These are phyloP conservation scores for Macroventuria anomochaeta DNA, from an alignment of 2,329 filamentous ascomycete species.

Conservation along the genomic window DNA sequence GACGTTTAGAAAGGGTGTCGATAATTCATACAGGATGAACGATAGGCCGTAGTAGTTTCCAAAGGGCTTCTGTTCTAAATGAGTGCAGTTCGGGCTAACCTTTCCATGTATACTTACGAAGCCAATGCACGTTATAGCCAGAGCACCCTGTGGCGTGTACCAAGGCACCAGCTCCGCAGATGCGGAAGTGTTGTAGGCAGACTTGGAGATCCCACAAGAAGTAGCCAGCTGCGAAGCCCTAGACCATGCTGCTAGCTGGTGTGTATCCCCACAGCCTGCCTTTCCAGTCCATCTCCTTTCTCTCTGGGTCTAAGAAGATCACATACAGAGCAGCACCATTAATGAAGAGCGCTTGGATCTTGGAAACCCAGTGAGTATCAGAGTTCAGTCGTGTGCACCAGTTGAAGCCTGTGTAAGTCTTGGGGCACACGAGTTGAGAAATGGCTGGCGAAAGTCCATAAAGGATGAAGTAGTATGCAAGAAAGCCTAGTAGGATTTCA, in stretches of 20 bases:
- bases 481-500: slow-evolving; percentile 71
- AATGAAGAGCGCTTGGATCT: slow-evolving; percentile 77
- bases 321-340: slow-evolving; percentile 74
- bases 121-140: slow-evolving; percentile 76
- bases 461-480: slow-evolving; percentile 73
- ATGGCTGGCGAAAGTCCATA: slow-evolving; percentile 70
- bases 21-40: slow-evolving; percentile 87
- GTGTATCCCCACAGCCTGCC: slow-evolving; percentile 81
- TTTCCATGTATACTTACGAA: slow-evolving; percentile 66
- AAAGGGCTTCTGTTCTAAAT: slow-evolving; percentile 70
- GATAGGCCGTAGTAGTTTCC: slow-evolving; percentile 81
- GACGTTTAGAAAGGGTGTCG: slow-evolving; percentile 82
- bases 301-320: slow-evolving; percentile 69
- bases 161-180: slow-evolving; percentile 77
- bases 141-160: slow-evolving; percentile 76
- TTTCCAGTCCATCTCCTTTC: slow-evolving; percentile 69
- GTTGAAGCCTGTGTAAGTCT: slow-evolving; percentile 67
- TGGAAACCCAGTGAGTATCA: slow-evolving; percentile 85
- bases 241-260: slow-evolving; percentile 73
- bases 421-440: slow-evolving; percentile 67
- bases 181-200: slow-evolving; percentile 68
- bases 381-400: slow-evolving; percentile 74
- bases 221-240: slow-evolving; percentile 78
- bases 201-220: slow-evolving; percentile 82
- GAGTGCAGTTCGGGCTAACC: slow-evolving; percentile 9